Conservation (phyloP, 441 rosid species). For the Gossypium gossypioides region DNA sequence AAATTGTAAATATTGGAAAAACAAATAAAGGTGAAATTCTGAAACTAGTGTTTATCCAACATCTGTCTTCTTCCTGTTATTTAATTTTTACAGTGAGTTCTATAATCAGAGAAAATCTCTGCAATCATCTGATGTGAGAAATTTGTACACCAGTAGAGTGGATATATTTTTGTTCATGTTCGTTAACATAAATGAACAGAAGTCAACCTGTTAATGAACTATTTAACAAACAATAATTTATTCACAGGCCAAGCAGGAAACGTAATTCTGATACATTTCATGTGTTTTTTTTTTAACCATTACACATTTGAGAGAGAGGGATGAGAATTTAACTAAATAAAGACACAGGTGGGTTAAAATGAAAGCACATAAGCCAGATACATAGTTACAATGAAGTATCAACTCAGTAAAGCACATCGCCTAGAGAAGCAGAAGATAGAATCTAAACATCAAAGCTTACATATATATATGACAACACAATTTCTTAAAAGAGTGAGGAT, state of each 20-base stretch:
- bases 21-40: neutral
- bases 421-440: neutral
- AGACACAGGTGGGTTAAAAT: neutral
- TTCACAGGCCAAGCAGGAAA: neutral
- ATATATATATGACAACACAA: neutral
- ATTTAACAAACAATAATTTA: neutral
- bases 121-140: neutral
- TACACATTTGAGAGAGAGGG: neutral
- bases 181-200: neutral
- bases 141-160: neutral
- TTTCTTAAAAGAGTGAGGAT: constrained; percentile 16
- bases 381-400: neutral
- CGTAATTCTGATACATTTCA: neutral
- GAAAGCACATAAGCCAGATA: neutral
- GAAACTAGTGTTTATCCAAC: neutral
- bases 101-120: neutral
- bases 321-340: neutral
- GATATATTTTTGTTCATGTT: neutral
- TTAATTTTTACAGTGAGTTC: neutral
- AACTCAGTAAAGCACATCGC: constrained; percentile 17
- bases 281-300: neutral
- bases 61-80: neutral
- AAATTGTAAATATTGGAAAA: neutral
- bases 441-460: constrained; percentile 7
- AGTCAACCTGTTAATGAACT: neutral